A percentile compares a stretch with the other conserved stretches of the same genome.
Conservation (phyloP, 345 rosid genomes). For the Populus simonii region DNA sequence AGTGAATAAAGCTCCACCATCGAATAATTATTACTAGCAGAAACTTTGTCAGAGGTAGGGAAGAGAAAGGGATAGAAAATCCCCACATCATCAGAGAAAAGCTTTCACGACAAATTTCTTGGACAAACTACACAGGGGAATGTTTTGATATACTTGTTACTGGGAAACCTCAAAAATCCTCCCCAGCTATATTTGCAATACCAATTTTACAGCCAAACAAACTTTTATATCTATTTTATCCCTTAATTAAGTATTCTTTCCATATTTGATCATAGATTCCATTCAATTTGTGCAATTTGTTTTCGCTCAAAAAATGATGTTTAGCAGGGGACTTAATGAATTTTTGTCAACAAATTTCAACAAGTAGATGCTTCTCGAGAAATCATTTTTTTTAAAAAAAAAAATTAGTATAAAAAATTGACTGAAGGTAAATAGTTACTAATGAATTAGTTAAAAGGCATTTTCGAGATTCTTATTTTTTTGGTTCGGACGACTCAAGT, state of each 20-base stretch:
- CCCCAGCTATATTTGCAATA: no score
- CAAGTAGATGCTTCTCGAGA: no score
- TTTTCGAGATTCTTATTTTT: background rate
- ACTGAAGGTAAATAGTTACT: background rate
- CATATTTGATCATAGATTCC: background rate
- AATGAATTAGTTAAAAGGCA: background rate
- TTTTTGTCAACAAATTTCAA: no score
- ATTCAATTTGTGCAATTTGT: background rate
- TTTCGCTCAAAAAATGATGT: no score
- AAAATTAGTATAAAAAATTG: background rate
- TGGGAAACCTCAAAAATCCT: no score
- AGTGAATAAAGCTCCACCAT: background rate
- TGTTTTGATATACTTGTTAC: no score
- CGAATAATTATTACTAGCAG: background rate
- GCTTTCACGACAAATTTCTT: no score
- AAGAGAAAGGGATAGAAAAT: background rate
- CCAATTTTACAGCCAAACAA: background rate
- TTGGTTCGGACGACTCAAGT: background rate
- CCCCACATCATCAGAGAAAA: background rate
- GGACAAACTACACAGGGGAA: no score
- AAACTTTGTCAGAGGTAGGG: background rate
- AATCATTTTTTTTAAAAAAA: no score
- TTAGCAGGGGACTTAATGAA: no score
- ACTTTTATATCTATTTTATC: background rate
- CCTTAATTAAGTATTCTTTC: background rate